Percentiles rank a stretch among this genome's conserved stretches.
Conservation (phyloP, 179 eudicot species). For the Spergularia azorica region DNA sequence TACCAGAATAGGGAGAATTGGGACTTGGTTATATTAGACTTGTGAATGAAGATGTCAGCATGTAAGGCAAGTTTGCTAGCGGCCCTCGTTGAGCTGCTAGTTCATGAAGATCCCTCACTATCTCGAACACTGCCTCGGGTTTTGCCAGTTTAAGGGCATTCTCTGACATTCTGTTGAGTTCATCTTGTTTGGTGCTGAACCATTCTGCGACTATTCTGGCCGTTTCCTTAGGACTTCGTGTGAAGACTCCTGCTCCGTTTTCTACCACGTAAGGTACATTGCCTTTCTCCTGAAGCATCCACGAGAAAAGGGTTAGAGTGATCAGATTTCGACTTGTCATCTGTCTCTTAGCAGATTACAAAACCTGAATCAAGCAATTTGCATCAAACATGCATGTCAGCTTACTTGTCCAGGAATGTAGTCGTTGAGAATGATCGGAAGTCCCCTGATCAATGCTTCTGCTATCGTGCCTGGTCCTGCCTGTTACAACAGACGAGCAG, state of each 20-base stretch:
- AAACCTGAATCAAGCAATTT: background rate
- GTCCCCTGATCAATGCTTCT: constrained; percentile 94
- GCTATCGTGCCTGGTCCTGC: constrained; percentile 98
- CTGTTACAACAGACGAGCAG: constrained; percentile 35
- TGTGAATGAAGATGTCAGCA: constrained; percentile 70
- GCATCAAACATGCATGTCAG: background rate
- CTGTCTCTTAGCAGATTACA: background rate
- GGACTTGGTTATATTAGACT: constrained; percentile 44
- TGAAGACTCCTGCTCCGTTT: constrained; percentile 92
- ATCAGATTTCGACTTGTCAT: background rate
- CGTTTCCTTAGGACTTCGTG: constrained; percentile 78
- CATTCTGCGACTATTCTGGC: constrained; percentile 77
- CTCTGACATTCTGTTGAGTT: constrained; percentile 71
- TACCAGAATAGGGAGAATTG: constrained; percentile 16
- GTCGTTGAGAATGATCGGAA: constrained; percentile 89
- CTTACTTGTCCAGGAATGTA: constrained; percentile 94
- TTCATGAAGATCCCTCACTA: constrained; percentile 86
- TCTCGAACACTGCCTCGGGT: constrained; percentile 89
- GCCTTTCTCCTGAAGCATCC: constrained; percentile 71
- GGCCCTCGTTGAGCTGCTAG: constrained; percentile 77
- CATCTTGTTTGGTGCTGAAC: constrained; percentile 72
- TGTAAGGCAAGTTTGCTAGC: constrained; percentile 60
- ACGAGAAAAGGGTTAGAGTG: background rate
- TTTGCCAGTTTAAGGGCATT: constrained; percentile 82
- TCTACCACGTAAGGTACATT: constrained; percentile 94